Conservation (phyloP, 805 yeast genomes). For the Saturnispora halmiae region DNA sequence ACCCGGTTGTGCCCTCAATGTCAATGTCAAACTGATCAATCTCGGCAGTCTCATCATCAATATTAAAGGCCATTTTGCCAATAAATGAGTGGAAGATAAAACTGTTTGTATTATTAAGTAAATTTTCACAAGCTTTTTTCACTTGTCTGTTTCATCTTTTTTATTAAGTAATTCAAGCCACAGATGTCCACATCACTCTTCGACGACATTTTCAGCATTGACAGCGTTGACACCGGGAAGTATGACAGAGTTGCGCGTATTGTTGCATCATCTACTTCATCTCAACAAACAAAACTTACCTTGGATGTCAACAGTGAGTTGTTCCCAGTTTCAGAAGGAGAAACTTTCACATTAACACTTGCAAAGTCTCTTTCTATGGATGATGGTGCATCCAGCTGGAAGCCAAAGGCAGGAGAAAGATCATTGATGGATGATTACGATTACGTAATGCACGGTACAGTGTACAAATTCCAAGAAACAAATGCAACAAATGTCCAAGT, state of each 20-base stretch:
- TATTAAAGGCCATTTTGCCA: not conserved
- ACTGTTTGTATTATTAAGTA: too few species aligned
- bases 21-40: slow-evolving; percentile 22
- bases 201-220: slow-evolving; percentile 85
- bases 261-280: slow-evolving; percentile 78
- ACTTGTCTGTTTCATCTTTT: slow-evolving; percentile 3
- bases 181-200: slow-evolving; percentile 67
- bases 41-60: slow-evolving; percentile 9
- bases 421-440: slow-evolving; percentile 94
- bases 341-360: slow-evolving; percentile 74
- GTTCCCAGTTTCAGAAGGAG: slow-evolving; percentile 72
- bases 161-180: not conserved
- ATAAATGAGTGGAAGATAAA: too few species aligned
- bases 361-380: slow-evolving; percentile 64
- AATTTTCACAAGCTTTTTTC: too few species aligned
- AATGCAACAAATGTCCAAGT: slow-evolving; percentile 65
- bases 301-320: slow-evolving; percentile 87
- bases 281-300: slow-evolving; percentile 70
- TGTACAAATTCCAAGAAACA: slow-evolving; percentile 90
- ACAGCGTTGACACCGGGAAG: slow-evolving; percentile 77
- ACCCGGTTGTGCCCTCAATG: slow-evolving; percentile 10
- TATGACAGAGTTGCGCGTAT: slow-evolving; percentile 88
- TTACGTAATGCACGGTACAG: slow-evolving; percentile 97
- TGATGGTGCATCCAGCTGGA: slow-evolving; percentile 49
- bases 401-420: slow-evolving; percentile 76